Evolutionary conservation across 169 alveolate species (phyloP).

Genomic region (Amoebophrya sp.): DNA sequence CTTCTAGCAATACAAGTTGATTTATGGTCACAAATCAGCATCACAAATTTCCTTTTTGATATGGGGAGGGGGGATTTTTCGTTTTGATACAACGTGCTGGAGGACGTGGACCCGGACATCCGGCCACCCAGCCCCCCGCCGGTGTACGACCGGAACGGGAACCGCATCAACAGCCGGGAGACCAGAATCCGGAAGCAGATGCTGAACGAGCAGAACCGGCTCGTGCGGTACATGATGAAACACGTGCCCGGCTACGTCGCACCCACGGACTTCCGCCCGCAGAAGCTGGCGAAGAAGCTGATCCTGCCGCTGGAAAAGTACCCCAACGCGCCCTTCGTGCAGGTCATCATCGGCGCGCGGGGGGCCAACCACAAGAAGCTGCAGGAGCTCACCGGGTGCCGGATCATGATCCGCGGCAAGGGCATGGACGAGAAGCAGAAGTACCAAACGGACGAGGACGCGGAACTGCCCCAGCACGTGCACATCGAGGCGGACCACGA

Average conservation of each 20-base stretch:
- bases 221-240: conserved; percentile 71
- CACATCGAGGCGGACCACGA: conserved; percentile 53
- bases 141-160: conserved; percentile 74
- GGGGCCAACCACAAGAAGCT: conserved; percentile 82
- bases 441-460: too few species aligned
- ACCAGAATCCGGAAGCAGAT: conserved; percentile 65
- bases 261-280: conserved; percentile 76
- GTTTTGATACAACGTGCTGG: too few species aligned
- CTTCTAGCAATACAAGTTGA: too few species aligned
- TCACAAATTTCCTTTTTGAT: too few species aligned
- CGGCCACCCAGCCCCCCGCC: conserved; percentile 91
- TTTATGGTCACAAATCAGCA: too few species aligned
- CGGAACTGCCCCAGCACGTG: conserved; percentile 53
- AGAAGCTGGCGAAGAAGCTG: conserved; percentile 68
- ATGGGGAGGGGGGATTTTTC: too few species aligned
- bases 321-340: conserved; percentile 88
- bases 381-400: conserved; percentile 48
- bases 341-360: conserved; percentile 87
- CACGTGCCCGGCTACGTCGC: conserved; percentile 76
- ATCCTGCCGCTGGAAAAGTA: conserved; percentile 70
- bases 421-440: conserved; percentile 32
- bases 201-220: conserved; percentile 73
- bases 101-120: conserved; percentile 79
- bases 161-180: conserved; percentile 78
- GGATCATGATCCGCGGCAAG: conserved; percentile 47